phyloP scores from a whole-genome alignment of 179 eudicot genomes.

The Pouteria campechiana region DNA sequence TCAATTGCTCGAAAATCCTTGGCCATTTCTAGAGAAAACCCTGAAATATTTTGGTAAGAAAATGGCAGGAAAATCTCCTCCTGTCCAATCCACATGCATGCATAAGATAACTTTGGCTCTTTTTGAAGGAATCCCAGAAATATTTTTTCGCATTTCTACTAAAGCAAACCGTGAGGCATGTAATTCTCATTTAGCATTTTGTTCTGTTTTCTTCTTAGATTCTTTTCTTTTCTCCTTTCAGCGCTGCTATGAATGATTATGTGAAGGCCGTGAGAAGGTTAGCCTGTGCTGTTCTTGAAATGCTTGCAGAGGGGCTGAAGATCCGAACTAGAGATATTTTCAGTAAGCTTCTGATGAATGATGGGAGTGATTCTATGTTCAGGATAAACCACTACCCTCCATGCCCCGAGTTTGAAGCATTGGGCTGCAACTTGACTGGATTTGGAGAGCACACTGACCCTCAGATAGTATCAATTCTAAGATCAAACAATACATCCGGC shows the following conservation, averaged over 20 bases:
- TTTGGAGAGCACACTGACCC: constrained; percentile 64
- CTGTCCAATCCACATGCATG: too few relatives aligned
- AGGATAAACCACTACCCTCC: constrained; percentile 56
- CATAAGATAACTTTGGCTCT: too few relatives aligned
- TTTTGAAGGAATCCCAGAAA: too few relatives aligned
- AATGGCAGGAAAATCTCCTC: neutral
- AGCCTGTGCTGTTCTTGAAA: constrained; percentile 38
- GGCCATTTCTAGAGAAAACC: constrained; percentile 13
- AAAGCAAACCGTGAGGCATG: too few relatives aligned
- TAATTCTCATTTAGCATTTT: too few relatives aligned
- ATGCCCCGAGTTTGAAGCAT: too few relatives aligned
- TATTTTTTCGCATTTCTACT: too few relatives aligned
- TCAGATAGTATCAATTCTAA: constrained; percentile 42
- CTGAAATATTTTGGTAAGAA: constrained; percentile 21
- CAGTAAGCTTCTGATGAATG: constrained; percentile 40
- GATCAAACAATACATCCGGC: constrained; percentile 46
- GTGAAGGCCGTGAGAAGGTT: constrained; percentile 29
- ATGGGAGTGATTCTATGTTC: constrained; percentile 48
- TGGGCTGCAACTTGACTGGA: constrained; percentile 28
- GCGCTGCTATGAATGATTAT: constrained; percentile 27
- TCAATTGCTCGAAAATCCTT: constrained; percentile 7
- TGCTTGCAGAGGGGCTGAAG: constrained; percentile 38
- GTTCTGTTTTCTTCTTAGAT: too few relatives aligned
- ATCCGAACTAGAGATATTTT: constrained; percentile 24
- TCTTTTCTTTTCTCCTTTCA: constrained; percentile 1